Percentiles rank a stretch among this genome's conserved stretches.
Evolutionary conservation across 495 filamentous ascomycete species (phyloP).

Genomic region (Wilcoxina mikolae): DNA sequence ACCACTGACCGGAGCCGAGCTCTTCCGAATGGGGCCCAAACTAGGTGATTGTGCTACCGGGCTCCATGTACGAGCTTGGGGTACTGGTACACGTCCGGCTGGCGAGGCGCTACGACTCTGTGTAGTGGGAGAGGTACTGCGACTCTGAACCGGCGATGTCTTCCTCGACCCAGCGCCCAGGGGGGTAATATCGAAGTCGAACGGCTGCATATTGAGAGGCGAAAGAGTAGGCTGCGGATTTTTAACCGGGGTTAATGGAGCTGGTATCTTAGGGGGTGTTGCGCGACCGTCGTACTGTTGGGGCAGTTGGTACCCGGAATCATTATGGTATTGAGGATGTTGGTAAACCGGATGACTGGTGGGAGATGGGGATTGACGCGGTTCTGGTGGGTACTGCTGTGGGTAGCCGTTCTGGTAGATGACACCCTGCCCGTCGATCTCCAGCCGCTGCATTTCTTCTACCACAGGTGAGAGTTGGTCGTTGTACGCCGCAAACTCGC

Average conservation of each 20-base stretch:
- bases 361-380: background rate
- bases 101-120: background rate
- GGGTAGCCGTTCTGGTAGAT: background rate
- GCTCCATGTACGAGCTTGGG: background rate
- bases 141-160: background rate
- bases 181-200: background rate
- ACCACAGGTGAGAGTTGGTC: background rate
- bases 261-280: background rate
- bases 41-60: background rate
- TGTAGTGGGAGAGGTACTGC: background rate
- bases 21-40: background rate
- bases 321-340: background rate
- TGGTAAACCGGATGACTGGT: background rate
- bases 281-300: background rate
- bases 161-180: background rate
- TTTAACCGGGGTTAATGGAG: background rate
- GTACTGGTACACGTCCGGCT: background rate
- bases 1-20: background rate
- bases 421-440: background rate
- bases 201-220: background rate
- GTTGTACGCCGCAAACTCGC: background rate
- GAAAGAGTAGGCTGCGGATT: background rate
- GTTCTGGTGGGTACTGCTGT: background rate
- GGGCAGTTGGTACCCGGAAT: background rate
- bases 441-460: background rate